A percentile compares a stretch with the other conserved stretches of the same genome.
Conservation (phyloP, 805 yeast species). For the Candida ovalis region DNA sequence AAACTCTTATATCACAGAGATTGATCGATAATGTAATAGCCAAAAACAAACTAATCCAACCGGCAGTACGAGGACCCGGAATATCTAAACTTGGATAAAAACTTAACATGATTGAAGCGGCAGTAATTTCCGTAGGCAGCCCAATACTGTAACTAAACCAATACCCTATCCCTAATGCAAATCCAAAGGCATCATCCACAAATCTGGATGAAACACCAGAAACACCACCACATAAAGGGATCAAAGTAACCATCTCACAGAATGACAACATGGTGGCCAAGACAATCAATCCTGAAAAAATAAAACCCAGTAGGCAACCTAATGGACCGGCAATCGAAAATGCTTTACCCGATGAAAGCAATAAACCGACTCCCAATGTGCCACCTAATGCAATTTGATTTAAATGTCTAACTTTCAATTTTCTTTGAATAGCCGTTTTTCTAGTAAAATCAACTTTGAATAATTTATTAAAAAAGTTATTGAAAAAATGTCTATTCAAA, state of each 20-base stretch:
- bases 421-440: constrained; percentile 45
- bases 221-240: constrained; percentile 77
- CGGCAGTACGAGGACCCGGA: constrained; percentile 53
- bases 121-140: constrained; percentile 76
- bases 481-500: neutral
- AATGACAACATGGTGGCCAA: constrained; percentile 67
- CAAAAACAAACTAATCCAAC: constrained; percentile 62
- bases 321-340: constrained; percentile 72
- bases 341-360: constrained; percentile 68
- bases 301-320: constrained; percentile 67
- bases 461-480: neutral
- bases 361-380: constrained; percentile 72
- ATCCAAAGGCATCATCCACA: constrained; percentile 76
- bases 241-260: constrained; percentile 78
- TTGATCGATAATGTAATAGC: constrained; percentile 45
- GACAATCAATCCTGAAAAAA: constrained; percentile 61
- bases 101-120: constrained; percentile 71
- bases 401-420: constrained; percentile 59
- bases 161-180: constrained; percentile 69
- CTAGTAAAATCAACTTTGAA: constrained; percentile 15
- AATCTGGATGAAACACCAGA: constrained; percentile 71
- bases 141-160: constrained; percentile 71
- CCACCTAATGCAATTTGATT: constrained; percentile 81
- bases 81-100: constrained; percentile 58
- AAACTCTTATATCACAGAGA: constrained; percentile 63